Percentiles rank a stretch among this genome's conserved stretches.
Conservation (phyloP, 495 filamentous ascomycete genomes). For the Neurospora sublineolata region DNA sequence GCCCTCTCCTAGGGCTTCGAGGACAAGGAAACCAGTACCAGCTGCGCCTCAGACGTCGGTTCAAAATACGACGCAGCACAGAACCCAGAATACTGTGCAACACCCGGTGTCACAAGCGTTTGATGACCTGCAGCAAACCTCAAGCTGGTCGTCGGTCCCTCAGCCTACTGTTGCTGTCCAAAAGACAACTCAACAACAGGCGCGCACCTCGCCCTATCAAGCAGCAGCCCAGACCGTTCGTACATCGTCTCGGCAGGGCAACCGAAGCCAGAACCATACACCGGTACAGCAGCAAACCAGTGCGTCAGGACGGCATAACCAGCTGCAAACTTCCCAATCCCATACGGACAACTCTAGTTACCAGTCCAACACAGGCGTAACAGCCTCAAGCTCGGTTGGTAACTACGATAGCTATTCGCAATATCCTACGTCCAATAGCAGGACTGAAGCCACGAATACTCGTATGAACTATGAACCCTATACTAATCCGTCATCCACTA, state of each 20-base stretch:
- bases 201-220: constrained; percentile 9
- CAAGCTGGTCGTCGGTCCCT: constrained; percentile 8
- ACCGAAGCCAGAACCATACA: constrained; percentile 10
- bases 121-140: constrained; percentile 13
- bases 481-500: constrained; percentile 3
- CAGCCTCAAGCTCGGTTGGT: constrained; percentile 6
- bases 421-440: constrained; percentile 6
- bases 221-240: constrained; percentile 11
- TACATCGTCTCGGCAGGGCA: constrained; percentile 14
- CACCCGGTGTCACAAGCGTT: constrained; percentile 6
- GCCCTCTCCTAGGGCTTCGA: constrained; percentile 12
- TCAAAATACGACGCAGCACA: neutral
- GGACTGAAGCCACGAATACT: constrained; percentile 10
- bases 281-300: constrained; percentile 9
- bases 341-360: constrained; percentile 3
- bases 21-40: constrained; percentile 4
- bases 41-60: neutral
- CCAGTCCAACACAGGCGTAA: neutral
- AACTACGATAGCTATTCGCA: constrained; percentile 14
- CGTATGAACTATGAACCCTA: constrained; percentile 17
- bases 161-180: constrained; percentile 5
- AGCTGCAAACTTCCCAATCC: constrained; percentile 3
- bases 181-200: constrained; percentile 2
- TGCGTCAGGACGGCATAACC: constrained; percentile 1
- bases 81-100: neutral